Evolutionary conservation across 164 flowering plant species (phyloP).

Genomic region (Nymphaea colorata): DNA sequence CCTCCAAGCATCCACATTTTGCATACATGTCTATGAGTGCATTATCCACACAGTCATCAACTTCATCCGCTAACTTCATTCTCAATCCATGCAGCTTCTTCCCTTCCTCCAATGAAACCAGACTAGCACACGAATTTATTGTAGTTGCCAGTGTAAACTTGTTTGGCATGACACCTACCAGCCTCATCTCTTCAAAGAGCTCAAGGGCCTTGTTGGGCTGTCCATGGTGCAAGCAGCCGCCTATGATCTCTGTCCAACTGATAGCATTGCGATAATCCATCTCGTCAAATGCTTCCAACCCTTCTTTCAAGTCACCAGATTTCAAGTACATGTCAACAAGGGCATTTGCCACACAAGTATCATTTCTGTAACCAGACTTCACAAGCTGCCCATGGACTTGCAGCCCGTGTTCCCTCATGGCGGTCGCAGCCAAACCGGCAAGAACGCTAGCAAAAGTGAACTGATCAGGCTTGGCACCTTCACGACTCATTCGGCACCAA

Average conservation of each 20-base stretch:
- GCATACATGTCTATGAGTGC: conserved; percentile 77
- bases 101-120: conserved; percentile 54
- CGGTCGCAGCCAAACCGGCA: conserved; percentile 44
- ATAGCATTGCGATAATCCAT: conserved; percentile 45
- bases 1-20: conserved; percentile 65
- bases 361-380: conserved; percentile 54
- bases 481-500: conserved; percentile 48
- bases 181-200: conserved; percentile 43
- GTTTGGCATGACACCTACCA: conserved; percentile 39
- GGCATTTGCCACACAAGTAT: conserved; percentile 60
- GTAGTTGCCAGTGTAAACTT: conserved; percentile 64
- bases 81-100: conserved; percentile 52
- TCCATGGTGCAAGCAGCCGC: conserved; percentile 57
- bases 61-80: conserved; percentile 45
- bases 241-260: conserved; percentile 75
- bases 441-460: conserved; percentile 53
- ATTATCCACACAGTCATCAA: conserved; percentile 54
- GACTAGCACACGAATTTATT: conserved; percentile 57
- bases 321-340: conserved; percentile 68
- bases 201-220: conserved; percentile 38
- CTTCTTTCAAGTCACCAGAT: conserved; percentile 30
- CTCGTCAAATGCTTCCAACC: conserved; percentile 42
- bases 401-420: conserved; percentile 30
- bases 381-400: conserved; percentile 63
- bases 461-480: conserved; percentile 43